A percentile compares a stretch with the other conserved stretches of the same genome.
phyloP scores from a whole-genome alignment of 192 early-diverging fungal species.

The Hyaloraphidium curvatum region DNA sequence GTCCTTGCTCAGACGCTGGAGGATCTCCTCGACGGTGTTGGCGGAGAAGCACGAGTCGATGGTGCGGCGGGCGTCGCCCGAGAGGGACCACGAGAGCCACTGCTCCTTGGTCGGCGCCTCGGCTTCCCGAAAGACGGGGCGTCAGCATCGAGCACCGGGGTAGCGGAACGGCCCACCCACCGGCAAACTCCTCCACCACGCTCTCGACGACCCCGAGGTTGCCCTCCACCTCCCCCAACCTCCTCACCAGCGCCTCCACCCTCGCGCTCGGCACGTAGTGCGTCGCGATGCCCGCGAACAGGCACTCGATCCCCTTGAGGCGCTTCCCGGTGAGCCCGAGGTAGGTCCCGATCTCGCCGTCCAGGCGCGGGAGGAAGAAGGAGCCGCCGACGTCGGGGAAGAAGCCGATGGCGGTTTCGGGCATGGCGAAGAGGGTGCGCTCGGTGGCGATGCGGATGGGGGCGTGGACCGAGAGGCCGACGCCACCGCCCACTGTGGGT shows the following conservation, averaged over 20 bases:
- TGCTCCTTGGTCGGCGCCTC: conserved; percentile 3
- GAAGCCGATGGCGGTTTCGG: conserved; percentile 88
- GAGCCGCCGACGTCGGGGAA: conserved; percentile 93
- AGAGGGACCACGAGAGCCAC: conserved; percentile 24
- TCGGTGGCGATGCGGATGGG: conserved; percentile 94
- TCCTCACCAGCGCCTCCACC: conserved; percentile 53
- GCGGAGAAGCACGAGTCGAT: conserved; percentile 75
- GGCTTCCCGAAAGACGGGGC: background rate
- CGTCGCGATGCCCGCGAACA: conserved; percentile 88
- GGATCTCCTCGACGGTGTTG: conserved; percentile 65
- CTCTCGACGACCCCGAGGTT: conserved; percentile 62
- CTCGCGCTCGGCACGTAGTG: conserved; percentile 85
- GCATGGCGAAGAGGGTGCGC: conserved; percentile 90
- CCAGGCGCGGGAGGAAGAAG: conserved; percentile 85
- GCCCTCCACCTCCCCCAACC: conserved; percentile 60
- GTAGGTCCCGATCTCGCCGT: conserved; percentile 85
- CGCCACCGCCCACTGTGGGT: conserved; percentile 82
- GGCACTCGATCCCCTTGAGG: conserved; percentile 63
- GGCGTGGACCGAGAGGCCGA: conserved; percentile 84
- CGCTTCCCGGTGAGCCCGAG: conserved; percentile 70
- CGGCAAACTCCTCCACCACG: conserved; percentile 81
- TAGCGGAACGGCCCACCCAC: conserved; percentile 23
- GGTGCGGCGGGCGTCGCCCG: conserved; percentile 25
- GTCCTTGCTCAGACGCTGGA: conserved; percentile 63
- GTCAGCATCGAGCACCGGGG: conserved; percentile 11